These are phyloP conservation scores for Trichoderma parareesei DNA, from an alignment of 495 filamentous ascomycete species.

Conservation along the genomic window DNA sequence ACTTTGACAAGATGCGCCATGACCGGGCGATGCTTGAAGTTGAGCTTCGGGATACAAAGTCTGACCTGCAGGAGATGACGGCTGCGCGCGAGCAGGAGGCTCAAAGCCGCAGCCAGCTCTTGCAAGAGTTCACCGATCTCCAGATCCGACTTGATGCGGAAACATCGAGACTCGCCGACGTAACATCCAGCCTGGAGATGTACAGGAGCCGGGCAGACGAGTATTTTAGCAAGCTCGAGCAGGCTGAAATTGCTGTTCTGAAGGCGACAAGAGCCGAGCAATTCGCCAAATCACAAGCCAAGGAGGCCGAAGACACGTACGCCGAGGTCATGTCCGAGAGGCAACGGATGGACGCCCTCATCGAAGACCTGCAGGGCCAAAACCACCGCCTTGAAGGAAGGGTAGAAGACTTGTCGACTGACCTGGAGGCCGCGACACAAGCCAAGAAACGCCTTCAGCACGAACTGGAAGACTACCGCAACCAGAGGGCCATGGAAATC, in stretches of 20 bases:
- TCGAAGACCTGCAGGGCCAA: constrained; percentile 87
- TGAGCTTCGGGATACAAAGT: constrained; percentile 77
- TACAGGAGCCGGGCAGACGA: constrained; percentile 94
- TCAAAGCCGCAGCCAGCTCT: constrained; percentile 72
- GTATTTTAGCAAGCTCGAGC: constrained; percentile 95
- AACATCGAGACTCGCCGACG: constrained; percentile 73
- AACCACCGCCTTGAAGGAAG: constrained; percentile 84
- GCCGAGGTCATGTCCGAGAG: constrained; percentile 87
- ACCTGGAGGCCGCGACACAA: constrained; percentile 78
- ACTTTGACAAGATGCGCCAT: constrained; percentile 79
- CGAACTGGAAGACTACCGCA: constrained; percentile 95
- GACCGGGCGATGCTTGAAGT: constrained; percentile 70
- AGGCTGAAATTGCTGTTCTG: constrained; percentile 90
- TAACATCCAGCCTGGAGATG: constrained; percentile 71
- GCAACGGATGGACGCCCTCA: constrained; percentile 75
- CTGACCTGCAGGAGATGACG: constrained; percentile 74
- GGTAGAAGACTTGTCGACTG: constrained; percentile 85
- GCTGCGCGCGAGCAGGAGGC: constrained; percentile 75
- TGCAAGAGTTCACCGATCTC: constrained; percentile 88
- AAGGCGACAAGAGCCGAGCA: constrained; percentile 89
- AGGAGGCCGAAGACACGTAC: constrained; percentile 85
- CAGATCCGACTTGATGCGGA: constrained; percentile 91
- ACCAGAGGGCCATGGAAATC: constrained; percentile 87
- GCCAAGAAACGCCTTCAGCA: constrained; percentile 94
- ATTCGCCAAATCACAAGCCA: constrained; percentile 80